Evolutionary conservation across 192 early-diverging fungal genomes (phyloP), one percentile per base, ranked within the genome.

Genomic region (Coemansia sp.): DNA sequence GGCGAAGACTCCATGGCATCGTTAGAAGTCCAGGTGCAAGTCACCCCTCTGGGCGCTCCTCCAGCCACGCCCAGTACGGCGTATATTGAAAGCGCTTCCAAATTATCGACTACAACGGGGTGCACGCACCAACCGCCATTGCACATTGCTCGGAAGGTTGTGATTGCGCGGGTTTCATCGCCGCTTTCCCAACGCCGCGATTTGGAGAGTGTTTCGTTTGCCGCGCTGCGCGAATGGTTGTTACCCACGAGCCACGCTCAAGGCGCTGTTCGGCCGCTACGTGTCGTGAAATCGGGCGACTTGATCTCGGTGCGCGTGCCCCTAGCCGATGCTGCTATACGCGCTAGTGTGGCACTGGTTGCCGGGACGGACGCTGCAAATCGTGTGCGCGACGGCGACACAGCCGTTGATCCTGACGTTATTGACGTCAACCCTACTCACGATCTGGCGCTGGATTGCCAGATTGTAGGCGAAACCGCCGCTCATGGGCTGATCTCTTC

Each of bases 161-260:
- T 49, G 10, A 49, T 78, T 31, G 60, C 68, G 5, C 68, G 68
- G 1, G 47, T 78, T 0, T 67, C 69, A 0, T 78, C 75, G 27
- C 75, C 75, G 12, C 61, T 78, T 19, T 60, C 68, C 1, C 68
- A 78, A 28, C 59, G 63, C 15, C 69, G 62, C 10, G 75, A 78
- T 35, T 17, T 78, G 8, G 75, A 78, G 44, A 28, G 56, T 1
- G 44, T 57, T 38, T 26, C 55, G 8, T 69, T 64, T 36, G 64
- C 64, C 2, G 64, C 75, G 12, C 47, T 78, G 21, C 68, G 70
- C 27, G 12, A 43, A 15, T 78, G 75, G 75, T 60, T 78, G 5
- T 28, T 38, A 25, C 42, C 54, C 21, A 25, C 27, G 5, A 25
- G 22, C 14, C 12, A 8, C 20, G 29, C 2, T 5, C 15, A 12